Evolutionary conservation across 2,329 filamentous ascomycete genomes (phyloP).

Genomic region (Ophiostoma sp.): DNA sequence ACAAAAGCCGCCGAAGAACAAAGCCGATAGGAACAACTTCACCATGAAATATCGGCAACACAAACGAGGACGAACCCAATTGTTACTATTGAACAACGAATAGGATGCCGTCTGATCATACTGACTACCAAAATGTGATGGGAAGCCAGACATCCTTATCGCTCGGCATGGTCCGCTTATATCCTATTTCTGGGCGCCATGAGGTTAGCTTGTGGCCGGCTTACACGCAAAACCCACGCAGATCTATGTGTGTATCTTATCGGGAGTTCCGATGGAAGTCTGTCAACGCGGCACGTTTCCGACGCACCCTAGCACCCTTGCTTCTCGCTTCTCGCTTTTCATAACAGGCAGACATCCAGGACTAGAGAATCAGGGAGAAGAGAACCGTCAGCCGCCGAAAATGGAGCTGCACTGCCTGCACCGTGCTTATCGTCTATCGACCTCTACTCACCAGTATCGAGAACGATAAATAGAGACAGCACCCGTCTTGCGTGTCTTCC

Average conservation of each 20-base stretch:
- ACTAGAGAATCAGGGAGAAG: neutral
- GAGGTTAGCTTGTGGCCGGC: neutral
- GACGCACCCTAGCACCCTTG: neutral
- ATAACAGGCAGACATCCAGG: neutral
- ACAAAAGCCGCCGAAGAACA: neutral
- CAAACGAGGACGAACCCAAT: neutral
- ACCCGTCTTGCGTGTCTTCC: neutral
- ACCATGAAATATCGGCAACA: neutral
- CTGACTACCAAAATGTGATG: neutral
- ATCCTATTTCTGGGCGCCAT: neutral
- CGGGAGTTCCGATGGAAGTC: neutral
- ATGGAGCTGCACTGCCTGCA: neutral
- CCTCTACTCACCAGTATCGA: neutral
- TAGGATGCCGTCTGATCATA: neutral
- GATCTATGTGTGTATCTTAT: neutral
- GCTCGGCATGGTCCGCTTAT: constrained; percentile 7
- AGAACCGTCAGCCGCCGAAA: neutral
- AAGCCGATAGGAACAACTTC: neutral
- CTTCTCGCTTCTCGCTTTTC: neutral
- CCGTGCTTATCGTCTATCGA: neutral
- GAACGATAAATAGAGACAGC: neutral
- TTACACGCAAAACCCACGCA: constrained; percentile 4
- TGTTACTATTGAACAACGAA: neutral
- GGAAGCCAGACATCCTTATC: neutral
- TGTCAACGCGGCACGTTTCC: neutral